Evolutionary conservation across 192 early-diverging fungal genomes (phyloP).

Genomic region (Coemansia sp.): DNA sequence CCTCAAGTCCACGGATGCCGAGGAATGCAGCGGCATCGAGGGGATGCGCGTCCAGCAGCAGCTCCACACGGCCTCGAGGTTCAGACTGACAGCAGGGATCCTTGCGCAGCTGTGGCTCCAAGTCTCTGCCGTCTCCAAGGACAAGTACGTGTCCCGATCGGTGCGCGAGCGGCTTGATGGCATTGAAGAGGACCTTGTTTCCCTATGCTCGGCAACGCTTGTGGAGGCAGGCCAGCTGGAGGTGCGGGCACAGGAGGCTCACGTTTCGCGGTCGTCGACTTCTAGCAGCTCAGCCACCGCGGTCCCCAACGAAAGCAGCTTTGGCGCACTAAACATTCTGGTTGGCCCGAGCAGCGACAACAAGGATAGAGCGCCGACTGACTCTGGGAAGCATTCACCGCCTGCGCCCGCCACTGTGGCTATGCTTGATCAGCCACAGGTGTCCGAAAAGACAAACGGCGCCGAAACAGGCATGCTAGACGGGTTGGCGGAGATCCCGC

Average conservation of each 20-base stretch:
- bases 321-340: not conserved
- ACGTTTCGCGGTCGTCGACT: not conserved
- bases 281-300: not conserved
- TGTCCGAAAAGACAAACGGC: not conserved
- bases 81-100: constrained; percentile 41
- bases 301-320: not conserved
- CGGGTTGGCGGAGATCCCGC: constrained; percentile 22
- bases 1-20: constrained; percentile 16
- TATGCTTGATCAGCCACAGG: not conserved
- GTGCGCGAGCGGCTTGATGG: constrained; percentile 11
- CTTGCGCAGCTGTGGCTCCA: constrained; percentile 37
- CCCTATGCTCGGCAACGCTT: constrained; percentile 41
- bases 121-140: constrained; percentile 10
- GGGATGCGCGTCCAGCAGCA: constrained; percentile 41
- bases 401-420: not conserved
- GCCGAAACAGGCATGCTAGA: not conserved
- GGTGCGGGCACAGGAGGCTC: constrained; percentile 24
- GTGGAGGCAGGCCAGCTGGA: constrained; percentile 51
- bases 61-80: constrained; percentile 39
- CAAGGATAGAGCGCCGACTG: not conserved
- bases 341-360: not conserved
- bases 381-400: not conserved
- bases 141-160: constrained; percentile 14
- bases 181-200: constrained; percentile 27
- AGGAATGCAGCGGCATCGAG: constrained; percentile 7